Evolutionary conservation across 371 early-diverging fungal genomes (phyloP).

Genomic region (Mucor plumbeus): DNA sequence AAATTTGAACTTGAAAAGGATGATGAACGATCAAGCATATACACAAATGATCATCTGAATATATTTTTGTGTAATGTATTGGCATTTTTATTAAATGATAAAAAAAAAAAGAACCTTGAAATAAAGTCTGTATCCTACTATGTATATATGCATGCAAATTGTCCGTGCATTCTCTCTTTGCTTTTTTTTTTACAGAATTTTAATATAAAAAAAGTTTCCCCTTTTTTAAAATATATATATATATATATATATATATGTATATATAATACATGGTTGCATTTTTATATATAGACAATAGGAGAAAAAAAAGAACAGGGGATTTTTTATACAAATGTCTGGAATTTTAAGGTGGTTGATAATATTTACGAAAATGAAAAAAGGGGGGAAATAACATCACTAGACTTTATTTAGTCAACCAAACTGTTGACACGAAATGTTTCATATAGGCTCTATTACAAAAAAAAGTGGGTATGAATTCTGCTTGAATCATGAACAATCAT

Average conservation of each 20-base stretch:
- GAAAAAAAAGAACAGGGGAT: too few relatives aligned
- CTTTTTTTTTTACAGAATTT: too few relatives aligned
- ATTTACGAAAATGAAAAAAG: neutral
- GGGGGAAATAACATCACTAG: neutral
- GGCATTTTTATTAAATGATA: too few relatives aligned
- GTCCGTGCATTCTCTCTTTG: slow-evolving; percentile 1
- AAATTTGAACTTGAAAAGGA: slow-evolving; percentile 1
- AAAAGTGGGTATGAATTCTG: slow-evolving; percentile 69
- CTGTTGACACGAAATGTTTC: slow-evolving; percentile 17
- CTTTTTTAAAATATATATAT: too few relatives aligned
- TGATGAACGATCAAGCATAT: neutral
- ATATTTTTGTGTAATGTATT: too few relatives aligned
- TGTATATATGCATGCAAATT: neutral
- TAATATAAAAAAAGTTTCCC: too few relatives aligned
- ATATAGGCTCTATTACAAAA: slow-evolving; percentile 45
- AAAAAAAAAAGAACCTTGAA: neutral
- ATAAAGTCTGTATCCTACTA: neutral
- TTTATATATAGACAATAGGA: too few relatives aligned
- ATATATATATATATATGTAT: too few relatives aligned
- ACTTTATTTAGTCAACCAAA: neutral
- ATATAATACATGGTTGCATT: too few relatives aligned
- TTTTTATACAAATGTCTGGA: too few relatives aligned
- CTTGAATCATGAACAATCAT: slow-evolving; percentile 77
- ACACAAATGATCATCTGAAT: neutral
- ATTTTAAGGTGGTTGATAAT: too few relatives aligned